Evolutionary conservation across 208 protist species (phyloP), one percentile per base, ranked within the genome.

Genomic region (Crithidia sp.): DNA sequence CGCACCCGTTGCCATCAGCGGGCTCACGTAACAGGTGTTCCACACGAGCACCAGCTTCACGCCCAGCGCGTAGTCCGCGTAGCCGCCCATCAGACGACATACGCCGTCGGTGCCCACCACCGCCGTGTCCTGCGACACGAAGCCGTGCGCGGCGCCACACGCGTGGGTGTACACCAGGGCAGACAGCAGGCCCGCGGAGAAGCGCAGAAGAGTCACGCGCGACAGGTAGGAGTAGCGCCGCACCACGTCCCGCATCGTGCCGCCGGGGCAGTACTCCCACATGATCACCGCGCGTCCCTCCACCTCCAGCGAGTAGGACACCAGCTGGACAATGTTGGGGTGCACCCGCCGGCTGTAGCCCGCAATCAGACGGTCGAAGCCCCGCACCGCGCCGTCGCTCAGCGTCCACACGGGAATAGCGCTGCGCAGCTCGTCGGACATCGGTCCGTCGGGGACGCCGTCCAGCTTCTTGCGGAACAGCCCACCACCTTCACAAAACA

Each of bases 351-450:
- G 7, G 45, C 45, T 7, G 45, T 49, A 13, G 45, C 45, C 45
- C 28, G 28, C 28, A 28, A 28, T 28, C 28, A 28, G 28, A 28
- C 28, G 28, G 12, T 49, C 45, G 12, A 49, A 49, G 45, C 7
- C 9, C 9, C 45, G 45, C 12, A 13, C 45, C 45, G 45, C 45
- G 9, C 7, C 45, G 9, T 49, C 45, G 45, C 9, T 14, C 45
- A 13, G 9, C 45, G 7, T 13, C 59, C 59, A 64, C 59, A 64
- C 59, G 7, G 59, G 59, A 4, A 64, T 37, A 5, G 59, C 59
- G n/a, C 59, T 64, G 59, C 59, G 59, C 59, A 64, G 59, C 43
- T n/a, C 43, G 41, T 64, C 59, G 4, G 41, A 64, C 59, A 64
- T 47, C 43, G 59, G 19, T 5, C 59, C 59, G 43, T 64, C 59